phyloP scores from a whole-genome alignment of 441 rosid species.

The Populus hybrid region DNA sequence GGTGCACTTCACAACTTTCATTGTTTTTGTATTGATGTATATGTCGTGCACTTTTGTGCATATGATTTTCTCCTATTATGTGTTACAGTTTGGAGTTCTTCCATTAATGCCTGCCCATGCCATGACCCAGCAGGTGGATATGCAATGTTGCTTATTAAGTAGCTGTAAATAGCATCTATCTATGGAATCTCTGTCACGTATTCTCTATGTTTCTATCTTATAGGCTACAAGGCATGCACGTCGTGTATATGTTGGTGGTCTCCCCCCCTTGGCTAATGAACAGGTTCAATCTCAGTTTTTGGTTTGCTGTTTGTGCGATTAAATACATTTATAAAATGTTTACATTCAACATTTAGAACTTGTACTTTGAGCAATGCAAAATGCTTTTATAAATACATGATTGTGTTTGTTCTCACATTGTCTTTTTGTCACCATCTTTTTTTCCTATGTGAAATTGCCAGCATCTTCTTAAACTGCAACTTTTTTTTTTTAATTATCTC shows the following conservation, averaged over 20 bases:
- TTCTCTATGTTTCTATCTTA: not conserved
- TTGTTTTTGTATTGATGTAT: constrained; percentile 4
- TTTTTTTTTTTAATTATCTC: no score
- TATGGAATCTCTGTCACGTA: not conserved
- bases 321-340: not conserved
- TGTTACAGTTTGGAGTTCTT: constrained; percentile 53
- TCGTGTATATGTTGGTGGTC: constrained; percentile 85
- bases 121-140: constrained; percentile 80
- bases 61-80: constrained; percentile 16
- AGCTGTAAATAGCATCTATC: not conserved
- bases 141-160: not conserved
- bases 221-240: constrained; percentile 92
- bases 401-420: no score
- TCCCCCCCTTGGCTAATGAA: constrained; percentile 77
- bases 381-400: no score
- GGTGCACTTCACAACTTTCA: constrained; percentile 28
- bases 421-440: no score
- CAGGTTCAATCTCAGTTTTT: constrained; percentile 39
- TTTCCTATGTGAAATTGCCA: no score
- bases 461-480: no score
- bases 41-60: not conserved
- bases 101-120: constrained; percentile 83
- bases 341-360: not conserved
- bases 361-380: not conserved
- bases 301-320: not conserved